Evolutionary conservation across 768 basidiomycete genomes (phyloP), one percentile per base, ranked within the genome.

Genomic region (Trametes elegans): DNA sequence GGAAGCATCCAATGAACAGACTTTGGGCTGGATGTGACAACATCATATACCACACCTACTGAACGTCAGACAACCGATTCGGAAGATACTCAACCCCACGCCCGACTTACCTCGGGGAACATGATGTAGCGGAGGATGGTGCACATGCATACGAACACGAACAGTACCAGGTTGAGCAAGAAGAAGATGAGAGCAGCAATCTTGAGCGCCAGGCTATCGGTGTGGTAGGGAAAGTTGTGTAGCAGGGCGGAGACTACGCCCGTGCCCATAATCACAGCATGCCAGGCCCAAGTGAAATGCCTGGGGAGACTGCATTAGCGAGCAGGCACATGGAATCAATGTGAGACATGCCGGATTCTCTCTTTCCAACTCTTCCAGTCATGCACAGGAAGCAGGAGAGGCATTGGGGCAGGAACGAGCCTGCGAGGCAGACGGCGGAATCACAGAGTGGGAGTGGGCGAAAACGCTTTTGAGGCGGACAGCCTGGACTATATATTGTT

Each of bases 191-290:
- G 64, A 0, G 72, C 73, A 38, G 75, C 64, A 13, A 69, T 61
- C 46, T 69, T 67, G 50, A 76, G 65, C 48, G 66, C 47, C 14
- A 66, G 65, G 46, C 58, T 72, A 14, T 66, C 66, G 7, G 68
- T 65, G 24, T 75, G 69, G 50, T 78, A 79, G 16, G 78, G 76
- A 39, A 79, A 73, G 50, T 67, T 68, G 57, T 76, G 71, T 31
- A 78, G 57, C 26, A 79, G 64, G 43, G 73, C 63, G 11, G 73
- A 72, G 23, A 70, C 66, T 14, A 67, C 72, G 4, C 79, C 78
- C 1, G 78, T 78, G 48, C 77, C 77, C 77, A 79, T 79, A 26
- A 74, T 68, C 16, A 77, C 74, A 10, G 77, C 73, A 58, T 78
- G 70, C 77, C 77, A 79, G 54, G 74, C 71, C 32, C 75, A 76